Evolutionary conservation across 2,329 filamentous ascomycete genomes (phyloP), one percentile per base, ranked within the genome.

Genomic region (Raffaelea albimanens): DNA sequence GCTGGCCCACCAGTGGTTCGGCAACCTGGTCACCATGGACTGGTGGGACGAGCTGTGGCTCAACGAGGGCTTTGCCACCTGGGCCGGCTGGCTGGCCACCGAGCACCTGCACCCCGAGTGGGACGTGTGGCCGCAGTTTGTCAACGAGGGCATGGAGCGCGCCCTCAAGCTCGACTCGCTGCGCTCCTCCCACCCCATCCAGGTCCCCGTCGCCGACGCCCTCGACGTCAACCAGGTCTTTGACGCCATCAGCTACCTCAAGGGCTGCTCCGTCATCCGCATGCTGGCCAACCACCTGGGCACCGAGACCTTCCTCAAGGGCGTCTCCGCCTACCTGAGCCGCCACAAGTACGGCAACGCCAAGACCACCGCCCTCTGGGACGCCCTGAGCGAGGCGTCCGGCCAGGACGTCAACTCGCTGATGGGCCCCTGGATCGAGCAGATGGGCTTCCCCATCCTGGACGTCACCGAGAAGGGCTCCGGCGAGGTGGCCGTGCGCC

Each of bases 141-240:
- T 96, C 66, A 88, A 88, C 68, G 93, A 97, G 71, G 86, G 85
- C 58, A 87, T 95, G 71, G 88, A 95, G 75, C 82, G 81, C 71
- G 91, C 91, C 49, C 94, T 96, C 66, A 78, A 82, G 55, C 80
- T 98, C 25, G 93, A 98, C 61, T 83, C 87, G 41, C 80, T 98
- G 55, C 85, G 93, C 42, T 87, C 88, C 39, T 95, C 89, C 44
- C 93, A 98, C 65, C 87, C 93, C 9, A 96, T 98, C 56, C 91
- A 98, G 65, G 93, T 98, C 7, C 87, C 89, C 1, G 93, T 98
- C 25, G 83, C 82, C 57, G 90, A 96, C 63, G 93, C 90, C 25
- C 78, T 97, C 11, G 93, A 97, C 57, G 88, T 97, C 55, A 94
- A 97, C 65, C 93, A 98, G 65, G 95, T 97, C 55, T 98, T 98